Evolutionary conservation across 2,329 filamentous ascomycete genomes (phyloP).

Genomic region (Colletotrichum limetticola): DNA sequence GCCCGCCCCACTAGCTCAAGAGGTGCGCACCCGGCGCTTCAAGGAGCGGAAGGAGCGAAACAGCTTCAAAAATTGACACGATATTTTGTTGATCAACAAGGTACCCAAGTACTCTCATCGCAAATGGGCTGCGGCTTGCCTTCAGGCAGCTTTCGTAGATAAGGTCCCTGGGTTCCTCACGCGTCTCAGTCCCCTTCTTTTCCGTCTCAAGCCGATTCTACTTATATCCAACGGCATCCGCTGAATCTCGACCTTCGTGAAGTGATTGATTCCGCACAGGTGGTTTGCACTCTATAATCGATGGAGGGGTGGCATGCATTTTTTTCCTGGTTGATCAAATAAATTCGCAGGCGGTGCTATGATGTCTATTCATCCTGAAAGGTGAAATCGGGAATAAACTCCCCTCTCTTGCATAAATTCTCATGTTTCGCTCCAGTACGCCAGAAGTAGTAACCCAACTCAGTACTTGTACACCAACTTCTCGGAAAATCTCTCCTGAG

Average conservation of each 20-base stretch:
- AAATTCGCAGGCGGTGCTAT: neutral
- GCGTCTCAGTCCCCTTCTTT: no score
- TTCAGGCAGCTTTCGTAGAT: no score
- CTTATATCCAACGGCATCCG: no score
- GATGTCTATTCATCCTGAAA: neutral
- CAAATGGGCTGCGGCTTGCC: no score
- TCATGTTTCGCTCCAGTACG: neutral
- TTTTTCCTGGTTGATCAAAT: neutral
- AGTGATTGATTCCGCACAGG: neutral
- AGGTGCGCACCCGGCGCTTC: neutral
- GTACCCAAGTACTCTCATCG: no score
- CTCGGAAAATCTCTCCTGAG: neutral
- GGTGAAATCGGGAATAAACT: neutral
- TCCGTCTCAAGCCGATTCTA: no score
- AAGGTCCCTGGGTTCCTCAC: no score
- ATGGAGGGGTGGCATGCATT: neutral
- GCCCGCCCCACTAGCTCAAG: neutral
- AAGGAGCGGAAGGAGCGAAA: neutral
- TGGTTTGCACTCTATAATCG: neutral
- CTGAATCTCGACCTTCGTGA: neutral
- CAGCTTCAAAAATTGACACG: neutral
- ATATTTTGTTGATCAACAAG: no score
- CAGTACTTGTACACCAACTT: neutral
- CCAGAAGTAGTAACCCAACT: neutral
- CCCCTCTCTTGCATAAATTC: neutral